Evolutionary conservation across 306 rosid species (phyloP).

Genomic region (Malus sylvestris): DNA sequence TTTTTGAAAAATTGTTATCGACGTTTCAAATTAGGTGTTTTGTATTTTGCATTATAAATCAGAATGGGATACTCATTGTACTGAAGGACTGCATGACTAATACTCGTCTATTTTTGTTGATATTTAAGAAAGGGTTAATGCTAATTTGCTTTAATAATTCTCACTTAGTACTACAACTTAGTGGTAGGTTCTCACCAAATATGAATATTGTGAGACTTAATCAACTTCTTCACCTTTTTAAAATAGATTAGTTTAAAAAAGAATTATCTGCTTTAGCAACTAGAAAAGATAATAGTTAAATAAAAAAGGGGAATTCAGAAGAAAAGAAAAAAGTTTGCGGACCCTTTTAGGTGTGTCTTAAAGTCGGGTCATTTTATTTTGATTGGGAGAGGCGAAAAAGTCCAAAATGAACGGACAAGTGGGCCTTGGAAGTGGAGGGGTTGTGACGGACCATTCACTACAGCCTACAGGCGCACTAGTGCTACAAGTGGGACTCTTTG

Average conservation of each 20-base stretch:
- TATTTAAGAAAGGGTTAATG: background rate
- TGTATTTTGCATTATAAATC: no score
- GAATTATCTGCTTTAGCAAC: background rate
- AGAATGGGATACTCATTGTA: no score
- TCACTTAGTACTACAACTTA: no score
- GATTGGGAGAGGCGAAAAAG: background rate
- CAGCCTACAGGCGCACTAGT: background rate
- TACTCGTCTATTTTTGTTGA: no score
- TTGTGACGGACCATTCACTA: background rate
- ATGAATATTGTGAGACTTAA: no score
- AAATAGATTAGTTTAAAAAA: background rate
- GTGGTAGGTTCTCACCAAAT: rapidly evolving
- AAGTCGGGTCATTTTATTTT: background rate
- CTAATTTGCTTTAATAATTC: background rate
- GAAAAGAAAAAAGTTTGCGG: background rate
- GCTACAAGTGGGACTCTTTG: conserved; percentile 9
- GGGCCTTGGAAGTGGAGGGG: background rate
- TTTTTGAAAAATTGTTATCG: no score
- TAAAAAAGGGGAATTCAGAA: background rate
- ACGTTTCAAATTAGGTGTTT: no score
- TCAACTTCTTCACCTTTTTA: no score
- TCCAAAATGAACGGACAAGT: background rate
- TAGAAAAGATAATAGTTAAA: background rate
- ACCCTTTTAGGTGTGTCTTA: background rate
- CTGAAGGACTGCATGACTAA: background rate